Evolutionary conservation across 768 basidiomycete species (phyloP), one percentile per base, ranked within the genome.

Genomic region (Hericium alpestre): DNA sequence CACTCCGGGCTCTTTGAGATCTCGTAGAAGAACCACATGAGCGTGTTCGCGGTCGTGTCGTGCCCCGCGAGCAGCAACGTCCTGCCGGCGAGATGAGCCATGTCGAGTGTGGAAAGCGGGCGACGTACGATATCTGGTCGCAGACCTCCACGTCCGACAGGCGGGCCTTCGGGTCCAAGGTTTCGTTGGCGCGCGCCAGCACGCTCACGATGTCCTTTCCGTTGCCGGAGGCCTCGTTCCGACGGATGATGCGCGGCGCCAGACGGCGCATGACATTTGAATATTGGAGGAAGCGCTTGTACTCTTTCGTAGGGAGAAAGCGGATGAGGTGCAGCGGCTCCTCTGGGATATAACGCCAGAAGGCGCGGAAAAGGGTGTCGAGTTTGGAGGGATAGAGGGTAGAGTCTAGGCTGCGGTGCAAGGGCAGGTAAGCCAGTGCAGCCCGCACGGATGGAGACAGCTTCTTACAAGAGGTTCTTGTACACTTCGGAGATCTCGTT

Each of bases 11-110:
- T 51, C 43, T 60, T 60, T 10, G 60, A 55, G 4, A 60, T 4
- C 27, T 61, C 60, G 54, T 56, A 61, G 13, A 61, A 52, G 48
- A 60, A 60, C 60, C 60, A 61, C 32, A 48, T 51, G 6, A 61
- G n/a, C 20, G 47, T 46, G 37, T n/a, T 56, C 18, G 60, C 32
- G 18, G 59, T 61, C n/a, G 58, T 60, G 20, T 61, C 60, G 22
- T 61, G 60, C 1, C 60, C 60, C 10, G 60, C 60, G n/a, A 61
- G 25, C 23, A 61, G 38, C 6, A 61, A 9, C 2, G 48, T 38
- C 13, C 60, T 61, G 37, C 32, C 32, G 32, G 32, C 22, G 53
- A 18, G 15, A 32, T 60, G 38, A 56, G 25, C 7, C 20, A 15
- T 3, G 9, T n/a, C 9, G 5, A 40, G 23, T 5, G 2, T 23